Evolutionary conservation across 805 yeast species (phyloP).

Genomic region (Saccharomycopsis synnaedendra): DNA sequence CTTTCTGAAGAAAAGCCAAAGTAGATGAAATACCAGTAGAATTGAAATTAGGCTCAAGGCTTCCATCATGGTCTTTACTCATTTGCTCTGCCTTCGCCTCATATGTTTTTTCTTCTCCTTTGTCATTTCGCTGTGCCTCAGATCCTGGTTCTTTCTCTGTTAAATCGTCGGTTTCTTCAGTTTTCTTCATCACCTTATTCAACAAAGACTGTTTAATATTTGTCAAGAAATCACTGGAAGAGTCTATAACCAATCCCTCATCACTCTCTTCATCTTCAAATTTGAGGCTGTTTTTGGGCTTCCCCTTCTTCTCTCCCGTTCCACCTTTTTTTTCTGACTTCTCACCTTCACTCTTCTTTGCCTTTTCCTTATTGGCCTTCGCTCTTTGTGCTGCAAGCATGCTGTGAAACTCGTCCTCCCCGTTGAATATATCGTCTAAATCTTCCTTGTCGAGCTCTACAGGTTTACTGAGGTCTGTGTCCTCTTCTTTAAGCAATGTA

Average conservation of each 20-base stretch:
- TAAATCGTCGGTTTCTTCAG: background rate
- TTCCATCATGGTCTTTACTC: background rate
- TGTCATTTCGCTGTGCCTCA: background rate
- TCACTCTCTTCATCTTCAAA: slow-evolving; percentile 10
- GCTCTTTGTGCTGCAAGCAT: slow-evolving; percentile 18
- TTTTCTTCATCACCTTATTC: background rate
- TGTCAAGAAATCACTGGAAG: slow-evolving; percentile 23
- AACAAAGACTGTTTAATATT: slow-evolving; percentile 13
- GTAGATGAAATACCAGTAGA: slow-evolving; percentile 10
- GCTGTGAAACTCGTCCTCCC: slow-evolving; percentile 4
- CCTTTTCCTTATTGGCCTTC: background rate
- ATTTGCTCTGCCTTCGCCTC: background rate
- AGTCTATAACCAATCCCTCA: slow-evolving; percentile 20
- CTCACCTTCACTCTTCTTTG: background rate
- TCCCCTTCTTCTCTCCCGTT: background rate
- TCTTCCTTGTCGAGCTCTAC: slow-evolving; percentile 18
- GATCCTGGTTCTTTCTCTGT: background rate
- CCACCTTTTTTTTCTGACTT: slow-evolving; percentile 3
- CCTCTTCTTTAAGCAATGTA: slow-evolving; percentile 16
- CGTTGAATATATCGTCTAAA: background rate
- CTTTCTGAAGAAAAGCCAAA: slow-evolving; percentile 7
- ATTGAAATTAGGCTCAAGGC: slow-evolving; percentile 9
- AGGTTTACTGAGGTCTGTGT: slow-evolving; percentile 18
- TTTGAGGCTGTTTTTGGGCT: background rate
- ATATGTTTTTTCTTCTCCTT: background rate